Conservation (phyloP, 1,284 basidiomycete species). For the Melampsora americana region DNA sequence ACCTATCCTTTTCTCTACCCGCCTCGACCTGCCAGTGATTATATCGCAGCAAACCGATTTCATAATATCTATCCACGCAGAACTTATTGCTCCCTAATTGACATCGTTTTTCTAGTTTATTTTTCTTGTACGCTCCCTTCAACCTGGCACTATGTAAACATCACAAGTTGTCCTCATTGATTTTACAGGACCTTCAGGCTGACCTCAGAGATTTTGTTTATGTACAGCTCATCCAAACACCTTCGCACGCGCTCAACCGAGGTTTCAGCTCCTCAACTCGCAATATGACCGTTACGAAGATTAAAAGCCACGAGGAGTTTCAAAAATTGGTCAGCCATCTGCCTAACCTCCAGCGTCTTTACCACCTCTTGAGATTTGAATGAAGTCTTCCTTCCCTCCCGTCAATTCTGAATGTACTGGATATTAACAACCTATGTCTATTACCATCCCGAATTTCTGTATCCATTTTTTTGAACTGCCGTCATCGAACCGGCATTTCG, state of each 20-base stretch:
- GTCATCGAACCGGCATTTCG: not conserved
- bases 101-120: not conserved
- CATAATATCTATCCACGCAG: not conserved
- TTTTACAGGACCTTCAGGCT: not conserved
- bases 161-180: not conserved
- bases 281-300: not conserved
- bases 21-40: too few species aligned
- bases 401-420: not conserved
- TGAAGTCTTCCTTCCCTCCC: not conserved
- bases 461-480: not conserved
- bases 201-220: not conserved
- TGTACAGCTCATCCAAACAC: not conserved
- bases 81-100: not conserved
- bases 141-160: not conserved
- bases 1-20: too few species aligned
- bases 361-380: not conserved
- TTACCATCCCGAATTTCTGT: not conserved
- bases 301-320: not conserved
- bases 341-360: not conserved
- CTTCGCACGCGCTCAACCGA: not conserved
- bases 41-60: too few species aligned
- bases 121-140: not conserved
- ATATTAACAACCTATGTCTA: not conserved
- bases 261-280: not conserved
- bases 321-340: not conserved